These are phyloP conservation scores for Agapanthus africanus DNA, from an alignment of 106 monocot species.

Conservation along the genomic window DNA sequence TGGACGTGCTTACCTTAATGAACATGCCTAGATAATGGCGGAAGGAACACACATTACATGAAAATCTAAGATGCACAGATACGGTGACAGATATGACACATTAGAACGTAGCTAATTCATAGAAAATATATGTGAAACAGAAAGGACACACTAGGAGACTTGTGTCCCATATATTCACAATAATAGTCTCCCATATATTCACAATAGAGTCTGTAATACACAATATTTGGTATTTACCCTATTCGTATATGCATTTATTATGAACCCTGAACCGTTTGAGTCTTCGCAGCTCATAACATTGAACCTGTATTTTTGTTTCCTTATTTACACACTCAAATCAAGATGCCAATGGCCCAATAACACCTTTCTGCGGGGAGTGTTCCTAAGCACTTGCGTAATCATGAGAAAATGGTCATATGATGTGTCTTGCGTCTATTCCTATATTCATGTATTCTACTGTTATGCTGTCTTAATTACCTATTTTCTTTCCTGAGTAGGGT, in stretches of 20 bases:
- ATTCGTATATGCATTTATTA: background rate
- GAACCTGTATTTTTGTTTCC: background rate
- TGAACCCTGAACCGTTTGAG: background rate
- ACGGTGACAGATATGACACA: no score
- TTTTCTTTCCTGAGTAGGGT: constrained; percentile 34
- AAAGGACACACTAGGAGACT: no score
- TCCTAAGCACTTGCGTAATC: background rate
- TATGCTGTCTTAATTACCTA: background rate
- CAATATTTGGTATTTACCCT: background rate
- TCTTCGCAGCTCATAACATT: background rate
- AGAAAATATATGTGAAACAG: no score
- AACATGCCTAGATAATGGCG: background rate
- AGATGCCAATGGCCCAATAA: background rate
- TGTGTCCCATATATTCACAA: no score
- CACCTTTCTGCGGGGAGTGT: background rate
- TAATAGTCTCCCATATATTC: no score
- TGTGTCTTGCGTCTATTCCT: background rate
- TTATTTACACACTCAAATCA: background rate
- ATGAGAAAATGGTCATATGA: background rate
- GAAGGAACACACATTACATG: background rate
- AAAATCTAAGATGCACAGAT: background rate
- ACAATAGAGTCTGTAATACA: no score
- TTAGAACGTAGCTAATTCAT: no score
- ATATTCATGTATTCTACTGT: background rate
- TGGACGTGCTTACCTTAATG: background rate